A percentile compares a stretch with the other conserved stretches of the same genome.
phyloP scores from a whole-genome alignment of 495 filamentous ascomycete species.

The Penicillium manginii region DNA sequence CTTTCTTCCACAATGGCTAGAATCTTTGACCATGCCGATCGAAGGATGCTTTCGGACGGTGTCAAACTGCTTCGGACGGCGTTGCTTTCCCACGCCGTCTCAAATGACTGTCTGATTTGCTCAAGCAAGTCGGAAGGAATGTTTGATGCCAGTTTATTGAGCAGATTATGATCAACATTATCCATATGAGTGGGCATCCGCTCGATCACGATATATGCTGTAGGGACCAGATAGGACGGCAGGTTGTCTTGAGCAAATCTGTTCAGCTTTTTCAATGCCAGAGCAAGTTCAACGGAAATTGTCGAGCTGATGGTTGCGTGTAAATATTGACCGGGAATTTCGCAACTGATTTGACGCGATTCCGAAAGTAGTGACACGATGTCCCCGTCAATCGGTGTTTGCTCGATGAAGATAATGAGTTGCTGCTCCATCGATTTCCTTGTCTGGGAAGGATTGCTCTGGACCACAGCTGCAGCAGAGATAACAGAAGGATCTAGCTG shows the following conservation, averaged over 20 bases:
- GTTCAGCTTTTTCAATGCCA: slow-evolving; percentile 36
- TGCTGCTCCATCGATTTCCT: slow-evolving; percentile 20
- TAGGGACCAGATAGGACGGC: slow-evolving; percentile 47
- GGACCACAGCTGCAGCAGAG: slow-evolving; percentile 29
- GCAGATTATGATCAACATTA: slow-evolving; percentile 26
- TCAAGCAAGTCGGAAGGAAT: slow-evolving; percentile 26
- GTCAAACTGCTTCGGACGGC: slow-evolving; percentile 29
- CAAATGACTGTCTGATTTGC: slow-evolving; percentile 26
- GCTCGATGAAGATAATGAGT: slow-evolving; percentile 37
- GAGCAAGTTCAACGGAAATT: slow-evolving; percentile 27
- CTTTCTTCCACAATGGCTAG: slow-evolving; percentile 38
- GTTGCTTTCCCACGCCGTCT: slow-evolving; percentile 28
- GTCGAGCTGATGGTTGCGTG: slow-evolving; percentile 20
- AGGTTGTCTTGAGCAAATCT: slow-evolving; percentile 41
- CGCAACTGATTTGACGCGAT: slow-evolving; percentile 20
- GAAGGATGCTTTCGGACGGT: slow-evolving; percentile 42
- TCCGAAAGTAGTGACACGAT: slow-evolving; percentile 25
- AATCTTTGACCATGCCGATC: slow-evolving; percentile 48
- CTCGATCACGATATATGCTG: slow-evolving; percentile 38
- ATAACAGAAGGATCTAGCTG: slow-evolving; percentile 33
- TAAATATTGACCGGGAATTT: slow-evolving; percentile 5
- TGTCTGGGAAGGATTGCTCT: slow-evolving; percentile 4
- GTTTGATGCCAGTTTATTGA: slow-evolving; percentile 31
- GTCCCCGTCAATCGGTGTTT: slow-evolving; percentile 21
- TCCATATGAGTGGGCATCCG: slow-evolving; percentile 27